These are phyloP conservation scores for Luvunga scandens DNA, from an alignment of 345 rosid species.

Conservation along the genomic window DNA sequence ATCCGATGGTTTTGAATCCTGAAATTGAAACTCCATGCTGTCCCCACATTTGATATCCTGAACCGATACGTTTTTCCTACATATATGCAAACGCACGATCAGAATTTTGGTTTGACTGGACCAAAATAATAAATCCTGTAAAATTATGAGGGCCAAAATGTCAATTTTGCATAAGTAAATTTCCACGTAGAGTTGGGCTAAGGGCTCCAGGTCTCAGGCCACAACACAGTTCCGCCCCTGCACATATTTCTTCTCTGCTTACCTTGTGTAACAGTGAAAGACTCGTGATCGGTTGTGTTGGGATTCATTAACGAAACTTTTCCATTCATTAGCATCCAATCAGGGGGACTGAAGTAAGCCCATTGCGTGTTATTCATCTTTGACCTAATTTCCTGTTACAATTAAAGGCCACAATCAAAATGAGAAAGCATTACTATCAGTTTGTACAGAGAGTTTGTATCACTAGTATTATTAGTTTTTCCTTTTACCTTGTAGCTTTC, in stretches of 20 bases:
- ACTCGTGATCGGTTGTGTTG: constrained; percentile 11
- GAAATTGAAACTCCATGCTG: constrained; percentile 48
- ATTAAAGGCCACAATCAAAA: too few species aligned
- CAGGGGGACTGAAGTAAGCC: constrained; percentile 14
- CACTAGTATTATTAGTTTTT: too few species aligned
- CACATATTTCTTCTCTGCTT: background rate
- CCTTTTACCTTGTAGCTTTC: constrained; percentile 36
- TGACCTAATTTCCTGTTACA: constrained; percentile 12
- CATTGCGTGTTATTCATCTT: background rate
- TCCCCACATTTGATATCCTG: constrained; percentile 61
- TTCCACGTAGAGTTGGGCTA: too few species aligned
- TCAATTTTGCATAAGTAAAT: too few species aligned
- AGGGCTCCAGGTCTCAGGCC: too few species aligned
- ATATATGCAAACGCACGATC: background rate
- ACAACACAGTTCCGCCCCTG: too few species aligned
- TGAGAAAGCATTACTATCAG: too few species aligned
- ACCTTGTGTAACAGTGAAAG: constrained; percentile 37
- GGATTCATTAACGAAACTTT: constrained; percentile 21
- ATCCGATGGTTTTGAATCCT: constrained; percentile 41
- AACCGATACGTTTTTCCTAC: constrained; percentile 50
- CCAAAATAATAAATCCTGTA: too few species aligned
- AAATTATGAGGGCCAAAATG: too few species aligned
- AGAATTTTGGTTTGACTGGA: background rate
- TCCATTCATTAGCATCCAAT: constrained; percentile 37
- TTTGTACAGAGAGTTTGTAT: too few species aligned